Conservation (phyloP, 2,329 filamentous ascomycete species). For the Neobulgaria alba region DNA sequence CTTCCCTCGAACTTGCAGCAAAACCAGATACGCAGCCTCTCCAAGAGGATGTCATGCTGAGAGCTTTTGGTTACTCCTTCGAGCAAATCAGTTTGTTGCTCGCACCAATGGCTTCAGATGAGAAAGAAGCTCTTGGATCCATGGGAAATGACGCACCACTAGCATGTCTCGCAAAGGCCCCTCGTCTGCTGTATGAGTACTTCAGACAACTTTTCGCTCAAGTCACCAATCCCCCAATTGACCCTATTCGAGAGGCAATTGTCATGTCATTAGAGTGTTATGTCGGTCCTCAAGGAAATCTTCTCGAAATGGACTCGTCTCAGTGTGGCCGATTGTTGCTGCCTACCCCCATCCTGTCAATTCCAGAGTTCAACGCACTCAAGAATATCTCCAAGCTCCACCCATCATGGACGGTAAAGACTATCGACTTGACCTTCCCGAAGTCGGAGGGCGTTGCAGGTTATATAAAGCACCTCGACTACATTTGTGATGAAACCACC, state of each 20-base stretch:
- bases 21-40: conserved; percentile 61
- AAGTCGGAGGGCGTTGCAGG: conserved; percentile 76
- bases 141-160: conserved; percentile 97
- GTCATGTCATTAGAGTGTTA: conserved; percentile 98
- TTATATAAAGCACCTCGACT: conserved; percentile 79
- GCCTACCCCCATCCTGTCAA: conserved; percentile 80
- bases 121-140: conserved; percentile 91
- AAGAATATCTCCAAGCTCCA: conserved; percentile 67
- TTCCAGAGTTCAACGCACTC: conserved; percentile 83
- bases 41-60: conserved; percentile 76
- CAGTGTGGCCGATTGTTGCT: conserved; percentile 82
- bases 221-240: conserved; percentile 95
- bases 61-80: conserved; percentile 87
- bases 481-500: conserved; percentile 77
- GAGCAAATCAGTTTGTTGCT: conserved; percentile 90
- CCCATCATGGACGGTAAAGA: conserved; percentile 77
- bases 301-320: conserved; percentile 84
- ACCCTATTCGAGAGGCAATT: conserved; percentile 92
- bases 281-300: conserved; percentile 88
- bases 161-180: conserved; percentile 82
- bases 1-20: conserved; percentile 54
- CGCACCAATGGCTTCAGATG: conserved; percentile 92
- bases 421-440: conserved; percentile 87
- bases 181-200: conserved; percentile 87
- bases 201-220: conserved; percentile 97